These are phyloP conservation scores for Stagonosporopsis vannaccii DNA, from an alignment of 2,329 filamentous ascomycete species.

Conservation along the genomic window DNA sequence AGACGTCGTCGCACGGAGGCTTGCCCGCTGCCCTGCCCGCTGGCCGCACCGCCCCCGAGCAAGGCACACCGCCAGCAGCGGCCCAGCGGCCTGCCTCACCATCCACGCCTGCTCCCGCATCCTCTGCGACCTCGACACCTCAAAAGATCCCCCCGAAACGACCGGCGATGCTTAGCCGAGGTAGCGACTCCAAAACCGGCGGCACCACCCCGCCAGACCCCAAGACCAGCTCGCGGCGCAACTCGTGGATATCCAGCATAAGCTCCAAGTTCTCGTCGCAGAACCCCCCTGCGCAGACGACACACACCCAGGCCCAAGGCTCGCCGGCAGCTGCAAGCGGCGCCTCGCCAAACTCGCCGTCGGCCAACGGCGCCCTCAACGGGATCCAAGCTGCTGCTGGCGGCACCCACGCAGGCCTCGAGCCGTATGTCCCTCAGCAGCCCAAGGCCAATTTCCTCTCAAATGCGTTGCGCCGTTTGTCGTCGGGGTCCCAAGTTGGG, in stretches of 20 bases:
- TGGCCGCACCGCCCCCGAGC: conserved; percentile 13
- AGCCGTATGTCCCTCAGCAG: conserved; percentile 76
- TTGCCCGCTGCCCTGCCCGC: conserved; percentile 29
- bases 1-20: conserved; percentile 46
- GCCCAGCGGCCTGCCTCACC: conserved; percentile 25
- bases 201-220: conserved; percentile 39
- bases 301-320: conserved; percentile 44
- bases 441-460: conserved; percentile 81
- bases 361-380: conserved; percentile 49
- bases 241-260: conserved; percentile 92
- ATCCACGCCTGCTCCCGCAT: conserved; percentile 26
- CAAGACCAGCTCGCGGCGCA: conserved; percentile 59
- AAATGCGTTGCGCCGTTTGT: conserved; percentile 81
- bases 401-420: conserved; percentile 42
- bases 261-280: conserved; percentile 86
- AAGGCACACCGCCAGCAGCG: conserved; percentile 29
- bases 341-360: conserved; percentile 61
- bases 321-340: conserved; percentile 50
- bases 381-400: conserved; percentile 44
- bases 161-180: conserved; percentile 53
- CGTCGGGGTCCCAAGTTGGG: conserved; percentile 61
- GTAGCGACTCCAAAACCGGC: conserved; percentile 48
- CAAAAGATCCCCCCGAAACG: conserved; percentile 46
- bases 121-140: conserved; percentile 29
- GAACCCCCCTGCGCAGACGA: conserved; percentile 48